Conservation (phyloP, 108 stramenopile species). For the Chaetoceros tenuissimus region DNA sequence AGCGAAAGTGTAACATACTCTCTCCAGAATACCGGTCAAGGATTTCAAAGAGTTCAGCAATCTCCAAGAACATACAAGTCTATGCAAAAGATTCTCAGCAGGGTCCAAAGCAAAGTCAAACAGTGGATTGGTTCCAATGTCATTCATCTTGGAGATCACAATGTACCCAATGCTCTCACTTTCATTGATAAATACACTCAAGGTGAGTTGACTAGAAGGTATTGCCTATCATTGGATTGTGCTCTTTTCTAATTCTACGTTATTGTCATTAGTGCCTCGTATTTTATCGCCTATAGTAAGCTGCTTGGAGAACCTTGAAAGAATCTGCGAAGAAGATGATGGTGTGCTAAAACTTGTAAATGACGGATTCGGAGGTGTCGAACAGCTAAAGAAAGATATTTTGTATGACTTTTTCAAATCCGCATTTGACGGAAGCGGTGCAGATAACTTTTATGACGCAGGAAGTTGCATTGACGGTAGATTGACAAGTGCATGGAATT, state of each 20-base stretch:
- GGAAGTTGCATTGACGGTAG: constrained; percentile 78
- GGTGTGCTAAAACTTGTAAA: constrained; percentile 39
- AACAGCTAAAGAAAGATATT: constrained; percentile 53
- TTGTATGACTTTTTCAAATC: constrained; percentile 78
- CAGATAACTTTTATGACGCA: constrained; percentile 73
- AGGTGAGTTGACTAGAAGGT: constrained; percentile 11
- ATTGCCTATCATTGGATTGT: background rate
- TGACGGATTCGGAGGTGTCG: constrained; percentile 53
- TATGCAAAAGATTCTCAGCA: constrained; percentile 46
- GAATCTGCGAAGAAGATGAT: constrained; percentile 42
- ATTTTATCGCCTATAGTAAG: constrained; percentile 68
- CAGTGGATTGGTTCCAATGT: constrained; percentile 72
- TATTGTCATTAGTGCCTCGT: constrained; percentile 38
- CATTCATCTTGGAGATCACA: constrained; percentile 82
- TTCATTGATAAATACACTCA: constrained; percentile 88
- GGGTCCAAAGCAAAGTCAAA: constrained; percentile 30
- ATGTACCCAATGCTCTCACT: constrained; percentile 76
- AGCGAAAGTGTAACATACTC: constrained; percentile 38
- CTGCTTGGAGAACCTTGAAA: constrained; percentile 48
- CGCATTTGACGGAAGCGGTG: constrained; percentile 77
- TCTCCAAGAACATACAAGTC: constrained; percentile 65
- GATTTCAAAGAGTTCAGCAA: constrained; percentile 72
- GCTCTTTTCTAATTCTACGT: background rate
- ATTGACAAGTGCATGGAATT: constrained; percentile 80
- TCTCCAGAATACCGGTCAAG: constrained; percentile 77